Evolutionary conservation across 306 rosid genomes (phyloP), one percentile per base, ranked within the genome.

Genomic region (Vachellia collinsii): DNA sequence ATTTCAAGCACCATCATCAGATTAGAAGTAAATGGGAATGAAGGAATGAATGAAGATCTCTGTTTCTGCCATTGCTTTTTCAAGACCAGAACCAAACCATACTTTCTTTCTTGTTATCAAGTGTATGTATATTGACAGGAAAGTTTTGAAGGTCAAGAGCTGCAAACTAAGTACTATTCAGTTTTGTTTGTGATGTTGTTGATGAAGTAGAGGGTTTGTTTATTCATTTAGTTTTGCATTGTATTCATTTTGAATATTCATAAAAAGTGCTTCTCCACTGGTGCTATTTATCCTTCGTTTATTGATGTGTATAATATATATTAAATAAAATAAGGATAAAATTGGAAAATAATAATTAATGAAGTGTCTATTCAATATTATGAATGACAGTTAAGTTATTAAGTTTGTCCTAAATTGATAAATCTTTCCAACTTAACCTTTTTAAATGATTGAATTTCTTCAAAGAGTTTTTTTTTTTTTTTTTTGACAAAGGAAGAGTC

Each of bases 21-120:
- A 74, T 87, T 13, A 81, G 72, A 66, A 80, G 86, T 67, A 92
- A 88, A 85, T 92, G 97, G 91, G 93, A 90, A 81, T 87, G 82
- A 87, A 41, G 10, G 34, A 29, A 29, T 29, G 1, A 29, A 29
- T 29, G 11, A 64, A 68, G 44, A 16, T 42, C 29, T 62, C 66
- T 50, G 20, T 59, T 56, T 62, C 66, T 50, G 29, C 19, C 37
- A 36, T 13, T 58, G 46, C 48, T 38, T 53, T 65, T 38, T 53
- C 36, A 50, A 3, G 64, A 51, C 41, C 72, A 48, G 25, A 29
- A 50, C 56, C 5, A 4, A 16, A 42, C 19, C 61, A 77, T 23
- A 29, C 2, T 13, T 8, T 66, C 12, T 36, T 22, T 2, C 22
- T 58, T 79, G 44, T n/a, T 23, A 11, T 67, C 20, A 69, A 56